Evolutionary conservation across 129 eudicot species (phyloP), one percentile per base, ranked within the genome.

Genomic region (Deinandra increscens): DNA sequence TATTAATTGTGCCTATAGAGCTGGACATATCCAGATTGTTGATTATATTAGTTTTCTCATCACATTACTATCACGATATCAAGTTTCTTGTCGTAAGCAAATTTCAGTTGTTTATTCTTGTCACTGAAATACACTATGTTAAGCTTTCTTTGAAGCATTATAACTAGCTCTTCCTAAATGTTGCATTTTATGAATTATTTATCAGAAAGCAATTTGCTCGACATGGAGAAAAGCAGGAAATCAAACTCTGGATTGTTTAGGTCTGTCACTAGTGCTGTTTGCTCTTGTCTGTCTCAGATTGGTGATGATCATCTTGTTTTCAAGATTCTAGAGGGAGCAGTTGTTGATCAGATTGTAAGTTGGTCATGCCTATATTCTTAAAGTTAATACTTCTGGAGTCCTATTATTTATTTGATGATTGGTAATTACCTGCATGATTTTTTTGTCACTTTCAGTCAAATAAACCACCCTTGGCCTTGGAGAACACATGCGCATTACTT

Each of bases 41-140:
- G 90, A 94, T 72, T 84, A 87, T 70, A 76, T 83, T 66, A 94
- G 99, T 73, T 87, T 94, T 70, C 85, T 84, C 73, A 66, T 93
- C 83, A 94, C 97, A 19, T 75, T 94, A 75, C 81, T 87, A 42
- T 74, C 88, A 10, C 90, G 78, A 49, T 86, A 82, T 69, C 72
- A 62, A 76, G 84, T 83, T 66, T 62, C 37, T 78, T 83, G 87
- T 29, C 95, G 95, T 92, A 34, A 58, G 43, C 18, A 59, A 4
- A 44, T 33, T 33, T 14, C 15, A 18, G 23, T 48, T 64, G n/a
- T 5, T 12, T 33, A 51, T 38, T 15, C 23, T 51, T 38, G 5
- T 61, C 26, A 36, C 67, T 14, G 69, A 58, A 26, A 37, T 31
- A 37, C 11, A 31, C 15, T 4, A 39, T 62, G 49, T 60, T 22